These are phyloP conservation scores for Aspergillus felis DNA, from an alignment of 2,329 filamentous ascomycete species.

Conservation along the genomic window DNA sequence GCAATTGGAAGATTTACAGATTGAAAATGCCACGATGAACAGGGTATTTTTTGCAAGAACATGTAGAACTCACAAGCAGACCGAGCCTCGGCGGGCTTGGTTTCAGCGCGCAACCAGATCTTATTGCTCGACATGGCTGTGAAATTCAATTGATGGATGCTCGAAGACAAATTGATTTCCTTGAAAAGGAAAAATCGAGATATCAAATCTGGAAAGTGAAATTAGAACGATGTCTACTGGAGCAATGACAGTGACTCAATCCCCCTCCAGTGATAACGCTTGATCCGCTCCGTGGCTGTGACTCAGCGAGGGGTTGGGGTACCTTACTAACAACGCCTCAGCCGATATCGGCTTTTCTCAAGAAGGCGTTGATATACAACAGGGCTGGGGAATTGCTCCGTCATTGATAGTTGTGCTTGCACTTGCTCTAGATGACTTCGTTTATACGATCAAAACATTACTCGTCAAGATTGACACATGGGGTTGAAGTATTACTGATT, in stretches of 20 bases:
- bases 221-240: constrained; percentile 8
- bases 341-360: constrained; percentile 16
- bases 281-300: constrained; percentile 29
- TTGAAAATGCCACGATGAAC: not conserved
- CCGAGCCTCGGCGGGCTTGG: constrained; percentile 56
- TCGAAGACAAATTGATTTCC: not conserved
- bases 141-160: constrained; percentile 10
- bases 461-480: not conserved
- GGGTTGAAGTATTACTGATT: not conserved
- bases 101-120: constrained; percentile 57
- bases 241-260: constrained; percentile 25
- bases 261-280: constrained; percentile 28
- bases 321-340: not conserved
- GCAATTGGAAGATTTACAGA: not conserved
- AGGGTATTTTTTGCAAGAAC: not conserved
- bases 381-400: not conserved
- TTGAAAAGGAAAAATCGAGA: constrained; percentile 7
- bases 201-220: constrained; percentile 5
- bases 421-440: not conserved
- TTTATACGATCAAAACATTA: not conserved
- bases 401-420: not conserved
- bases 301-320: constrained; percentile 12
- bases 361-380: not conserved
- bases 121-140: constrained; percentile 34
- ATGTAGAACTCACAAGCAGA: constrained; percentile 39